A percentile compares a stretch with the other conserved stretches of the same genome.
Evolutionary conservation across 1,284 basidiomycete genomes (phyloP).

Genomic region (Trametes polyzona): DNA sequence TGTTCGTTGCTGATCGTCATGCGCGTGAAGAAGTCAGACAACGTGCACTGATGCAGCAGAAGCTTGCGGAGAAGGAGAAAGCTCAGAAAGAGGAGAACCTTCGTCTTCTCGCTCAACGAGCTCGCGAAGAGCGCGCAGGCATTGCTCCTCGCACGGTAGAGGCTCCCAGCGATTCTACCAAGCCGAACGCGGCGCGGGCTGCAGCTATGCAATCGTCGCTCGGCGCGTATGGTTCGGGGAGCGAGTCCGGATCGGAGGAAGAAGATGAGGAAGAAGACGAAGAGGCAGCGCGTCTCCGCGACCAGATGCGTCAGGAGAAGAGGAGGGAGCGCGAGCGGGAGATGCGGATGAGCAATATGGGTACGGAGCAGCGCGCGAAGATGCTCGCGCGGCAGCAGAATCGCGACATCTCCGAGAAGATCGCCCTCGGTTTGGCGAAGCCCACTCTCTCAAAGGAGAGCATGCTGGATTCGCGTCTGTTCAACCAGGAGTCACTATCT

Average conservation of each 20-base stretch:
- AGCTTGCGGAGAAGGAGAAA: slow-evolving; percentile 97
- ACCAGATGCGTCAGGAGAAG: slow-evolving; percentile 92
- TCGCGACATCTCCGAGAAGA: slow-evolving; percentile 98
- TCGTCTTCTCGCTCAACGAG: slow-evolving; percentile 91
- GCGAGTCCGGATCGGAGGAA: slow-evolving; percentile 53
- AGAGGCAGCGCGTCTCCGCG: slow-evolving; percentile 84
- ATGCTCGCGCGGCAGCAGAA: slow-evolving; percentile 95
- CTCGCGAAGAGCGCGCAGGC: slow-evolving; percentile 91
- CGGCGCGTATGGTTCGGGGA: slow-evolving; percentile 85
- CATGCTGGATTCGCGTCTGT: slow-evolving; percentile 95
- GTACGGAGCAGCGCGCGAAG: slow-evolving; percentile 94
- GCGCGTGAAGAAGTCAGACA: slow-evolving; percentile 98
- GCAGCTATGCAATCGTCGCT: slow-evolving; percentile 77
- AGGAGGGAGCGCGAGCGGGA: slow-evolving; percentile 94
- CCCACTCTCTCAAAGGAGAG: slow-evolving; percentile 94
- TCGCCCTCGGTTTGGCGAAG: slow-evolving; percentile 96
- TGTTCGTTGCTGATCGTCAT: slow-evolving; percentile 97
- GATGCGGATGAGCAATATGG: slow-evolving; percentile 99
- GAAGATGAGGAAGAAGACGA: slow-evolving; percentile 91
- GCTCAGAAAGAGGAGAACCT: slow-evolving; percentile 96
- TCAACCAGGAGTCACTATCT: slow-evolving; percentile 92
- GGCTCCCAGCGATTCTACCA: slow-evolving; percentile 30
- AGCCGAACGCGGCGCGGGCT: slow-evolving; percentile 60
- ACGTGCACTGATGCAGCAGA: slow-evolving; percentile 96
- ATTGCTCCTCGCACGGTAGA: slow-evolving; percentile 48